Evolutionary conservation across 2,329 filamentous ascomycete species (phyloP).

Genomic region (Chaetothyriales sp.): DNA sequence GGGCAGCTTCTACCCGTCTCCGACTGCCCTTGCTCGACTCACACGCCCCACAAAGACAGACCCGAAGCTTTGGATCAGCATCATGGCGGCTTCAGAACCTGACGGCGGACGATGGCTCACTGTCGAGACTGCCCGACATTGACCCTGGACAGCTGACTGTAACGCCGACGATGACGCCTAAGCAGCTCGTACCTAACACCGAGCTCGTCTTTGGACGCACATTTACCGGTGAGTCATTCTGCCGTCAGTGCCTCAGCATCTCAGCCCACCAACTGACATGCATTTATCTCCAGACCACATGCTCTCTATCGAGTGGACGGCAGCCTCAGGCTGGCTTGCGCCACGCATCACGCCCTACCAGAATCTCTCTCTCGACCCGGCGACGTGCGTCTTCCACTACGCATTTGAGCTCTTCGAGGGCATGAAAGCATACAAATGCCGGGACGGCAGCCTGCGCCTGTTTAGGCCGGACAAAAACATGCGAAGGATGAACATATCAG

Average conservation of each 20-base stretch:
- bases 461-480: slow-evolving; percentile 97
- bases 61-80: slow-evolving; percentile 13
- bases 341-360: slow-evolving; percentile 86
- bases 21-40: background rate
- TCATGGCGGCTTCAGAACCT: slow-evolving; percentile 8
- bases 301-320: slow-evolving; percentile 88
- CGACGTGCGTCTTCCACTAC: slow-evolving; percentile 96
- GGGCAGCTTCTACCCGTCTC: too few species aligned
- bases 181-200: slow-evolving; percentile 57
- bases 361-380: slow-evolving; percentile 90
- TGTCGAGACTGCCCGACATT: slow-evolving; percentile 44
- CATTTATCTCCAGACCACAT: slow-evolving; percentile 62
- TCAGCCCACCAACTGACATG: background rate
- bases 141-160: slow-evolving; percentile 66
- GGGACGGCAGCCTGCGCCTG: slow-evolving; percentile 66
- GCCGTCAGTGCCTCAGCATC: background rate
- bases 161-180: slow-evolving; percentile 61
- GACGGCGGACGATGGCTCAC: slow-evolving; percentile 8
- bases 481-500: slow-evolving; percentile 82
- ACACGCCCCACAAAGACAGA: slow-evolving; percentile 6
- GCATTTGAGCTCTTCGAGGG: slow-evolving; percentile 97
- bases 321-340: slow-evolving; percentile 65
- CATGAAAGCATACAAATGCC: slow-evolving; percentile 92
- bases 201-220: slow-evolving; percentile 79
- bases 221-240: slow-evolving; percentile 59